phyloP scores from a whole-genome alignment of 2,329 filamentous ascomycete genomes.

The Ceratocystis diversiconidia region DNA sequence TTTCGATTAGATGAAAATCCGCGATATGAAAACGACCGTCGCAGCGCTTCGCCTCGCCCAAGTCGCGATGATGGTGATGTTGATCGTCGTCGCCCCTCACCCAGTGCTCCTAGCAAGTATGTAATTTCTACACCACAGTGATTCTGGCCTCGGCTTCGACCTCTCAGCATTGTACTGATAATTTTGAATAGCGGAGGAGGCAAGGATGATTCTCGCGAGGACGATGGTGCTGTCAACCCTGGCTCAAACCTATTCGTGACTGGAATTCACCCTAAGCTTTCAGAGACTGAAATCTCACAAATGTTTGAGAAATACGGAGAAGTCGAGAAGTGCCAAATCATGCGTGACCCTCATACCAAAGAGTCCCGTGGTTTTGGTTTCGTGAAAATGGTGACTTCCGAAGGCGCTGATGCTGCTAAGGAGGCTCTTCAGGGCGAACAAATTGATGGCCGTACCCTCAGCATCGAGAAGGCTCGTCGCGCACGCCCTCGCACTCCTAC shows the following conservation, averaged over 20 bases:
- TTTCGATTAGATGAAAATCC: slow-evolving; percentile 42
- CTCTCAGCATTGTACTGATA: slow-evolving; percentile 9
- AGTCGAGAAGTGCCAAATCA: slow-evolving; percentile 98
- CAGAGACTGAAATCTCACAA: slow-evolving; percentile 78
- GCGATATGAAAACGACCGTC: slow-evolving; percentile 52
- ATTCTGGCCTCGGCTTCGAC: background rate
- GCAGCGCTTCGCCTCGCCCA: slow-evolving; percentile 50
- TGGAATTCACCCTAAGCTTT: slow-evolving; percentile 85
- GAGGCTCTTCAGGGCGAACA: slow-evolving; percentile 90
- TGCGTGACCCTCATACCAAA: slow-evolving; percentile 96
- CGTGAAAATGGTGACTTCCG: slow-evolving; percentile 94
- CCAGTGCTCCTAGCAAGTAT: slow-evolving; percentile 42
- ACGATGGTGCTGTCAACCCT: slow-evolving; percentile 74
- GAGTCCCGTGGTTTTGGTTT: slow-evolving; percentile 98
- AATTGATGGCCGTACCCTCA: slow-evolving; percentile 87
- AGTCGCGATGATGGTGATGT: slow-evolving; percentile 47
- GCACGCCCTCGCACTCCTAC: slow-evolving; percentile 89
- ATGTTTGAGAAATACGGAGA: slow-evolving; percentile 98
- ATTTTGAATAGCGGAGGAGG: slow-evolving; percentile 26
- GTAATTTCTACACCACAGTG: slow-evolving; percentile 28
- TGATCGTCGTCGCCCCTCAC: slow-evolving; percentile 41
- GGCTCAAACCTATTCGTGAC: slow-evolving; percentile 98
- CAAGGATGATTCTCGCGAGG: slow-evolving; percentile 43
- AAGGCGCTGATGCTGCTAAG: slow-evolving; percentile 92
- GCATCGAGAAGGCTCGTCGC: slow-evolving; percentile 97